Conservation (phyloP, 805 yeast genomes). For the Schizosaccharomyces japonicus region DNA sequence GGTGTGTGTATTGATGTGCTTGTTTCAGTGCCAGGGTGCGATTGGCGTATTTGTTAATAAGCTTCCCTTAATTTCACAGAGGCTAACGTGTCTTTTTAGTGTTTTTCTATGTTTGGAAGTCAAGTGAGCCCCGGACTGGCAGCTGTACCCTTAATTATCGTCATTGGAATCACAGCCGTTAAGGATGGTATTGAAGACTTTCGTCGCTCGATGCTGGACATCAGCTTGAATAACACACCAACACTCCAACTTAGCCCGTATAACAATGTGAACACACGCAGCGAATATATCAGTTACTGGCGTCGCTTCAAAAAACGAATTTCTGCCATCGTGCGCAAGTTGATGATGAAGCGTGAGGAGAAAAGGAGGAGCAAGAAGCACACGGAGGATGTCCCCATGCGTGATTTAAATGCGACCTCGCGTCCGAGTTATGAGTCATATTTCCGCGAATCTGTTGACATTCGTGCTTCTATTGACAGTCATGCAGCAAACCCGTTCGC, state of each 20-base stretch:
- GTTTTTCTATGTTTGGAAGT: constrained; percentile 51
- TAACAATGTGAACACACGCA: constrained; percentile 32
- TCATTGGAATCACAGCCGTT: constrained; percentile 47
- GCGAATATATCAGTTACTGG: constrained; percentile 37
- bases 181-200: constrained; percentile 64
- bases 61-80: background rate
- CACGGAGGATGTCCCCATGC: background rate
- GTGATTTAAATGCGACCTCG: background rate
- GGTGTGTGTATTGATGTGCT: too few species aligned
- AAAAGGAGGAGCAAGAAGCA: background rate
- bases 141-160: constrained; percentile 61
- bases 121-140: constrained; percentile 39
- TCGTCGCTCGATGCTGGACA: constrained; percentile 37
- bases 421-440: background rate
- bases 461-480: too few species aligned
- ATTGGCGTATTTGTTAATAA: too few species aligned
- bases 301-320: constrained; percentile 35
- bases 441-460: background rate
- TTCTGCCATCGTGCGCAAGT: background rate
- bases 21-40: too few species aligned
- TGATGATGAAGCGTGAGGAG: background rate
- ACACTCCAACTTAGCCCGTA: constrained; percentile 33
- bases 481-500: background rate
- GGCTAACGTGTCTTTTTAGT: background rate
- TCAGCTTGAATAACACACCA: constrained; percentile 42